phyloP scores from a whole-genome alignment of 768 basidiomycete species.

The Mycena olivaceomarginata region DNA sequence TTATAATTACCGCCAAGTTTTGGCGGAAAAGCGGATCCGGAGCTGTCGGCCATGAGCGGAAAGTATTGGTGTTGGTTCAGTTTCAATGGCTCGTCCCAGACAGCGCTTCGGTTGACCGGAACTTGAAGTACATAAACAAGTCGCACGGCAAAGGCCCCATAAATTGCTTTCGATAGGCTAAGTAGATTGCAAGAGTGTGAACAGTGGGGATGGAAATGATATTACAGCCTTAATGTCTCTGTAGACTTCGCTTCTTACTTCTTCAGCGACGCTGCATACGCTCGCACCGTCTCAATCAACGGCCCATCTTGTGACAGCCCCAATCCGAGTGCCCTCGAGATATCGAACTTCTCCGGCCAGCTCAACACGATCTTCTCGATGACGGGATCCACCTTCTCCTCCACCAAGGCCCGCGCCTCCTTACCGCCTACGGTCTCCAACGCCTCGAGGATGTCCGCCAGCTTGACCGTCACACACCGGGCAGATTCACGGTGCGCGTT shows the following conservation, averaged over 20 bases:
- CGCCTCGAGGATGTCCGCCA: slow-evolving; percentile 25
- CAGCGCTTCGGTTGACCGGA: no score
- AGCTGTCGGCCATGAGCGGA: no score
- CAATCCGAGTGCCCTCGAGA: slow-evolving; percentile 5
- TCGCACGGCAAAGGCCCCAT: no score
- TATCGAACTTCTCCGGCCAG: slow-evolving; percentile 29
- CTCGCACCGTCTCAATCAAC: slow-evolving; percentile 15
- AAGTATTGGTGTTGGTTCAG: no score
- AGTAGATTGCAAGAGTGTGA: no score
- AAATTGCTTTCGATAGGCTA: no score
- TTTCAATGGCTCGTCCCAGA: no score
- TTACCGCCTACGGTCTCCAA: slow-evolving; percentile 15
- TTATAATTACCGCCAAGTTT: no score
- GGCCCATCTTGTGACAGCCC: slow-evolving; percentile 17
- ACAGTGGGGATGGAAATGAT: no score
- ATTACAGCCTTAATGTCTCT: slow-evolving; percentile 3
- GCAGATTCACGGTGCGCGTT: slow-evolving; percentile 22
- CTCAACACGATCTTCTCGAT: slow-evolving; percentile 15
- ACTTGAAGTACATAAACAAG: no score
- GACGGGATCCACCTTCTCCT: slow-evolving; percentile 17
- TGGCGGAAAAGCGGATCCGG: no score
- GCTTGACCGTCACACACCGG: slow-evolving; percentile 22
- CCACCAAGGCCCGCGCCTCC: slow-evolving; percentile 22
- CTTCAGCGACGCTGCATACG: slow-evolving; percentile 20
- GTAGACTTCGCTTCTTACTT: slow-evolving; percentile 24